Evolutionary conservation across 495 filamentous ascomycete genomes (phyloP), one percentile per base, ranked within the genome.

Genomic region (Aspergillus indologenus): DNA sequence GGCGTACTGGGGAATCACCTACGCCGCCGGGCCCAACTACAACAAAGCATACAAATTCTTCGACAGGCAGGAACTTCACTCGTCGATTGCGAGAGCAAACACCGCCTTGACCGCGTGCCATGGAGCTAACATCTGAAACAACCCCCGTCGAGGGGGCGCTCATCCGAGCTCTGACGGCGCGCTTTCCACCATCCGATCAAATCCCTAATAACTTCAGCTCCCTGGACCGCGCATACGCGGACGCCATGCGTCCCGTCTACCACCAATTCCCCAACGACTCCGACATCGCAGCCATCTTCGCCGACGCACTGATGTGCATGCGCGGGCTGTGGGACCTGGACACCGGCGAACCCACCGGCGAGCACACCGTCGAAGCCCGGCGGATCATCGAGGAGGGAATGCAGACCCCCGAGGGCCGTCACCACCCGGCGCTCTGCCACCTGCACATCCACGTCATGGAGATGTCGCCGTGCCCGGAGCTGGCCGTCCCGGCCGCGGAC

Each of bases 31-130:
- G 0, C 86, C 87, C 2, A 89, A 90, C 57, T 90, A 89, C 69
- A 89, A 90, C 63, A 89, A 89, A 64, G 84, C 86, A 0, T 90
- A 86, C 87, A 73, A 82, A 5, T 68, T 81, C 23, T 89, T 89
- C 58, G 87, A 88, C 56, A 69, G 75, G 8, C 60, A 72, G 17
- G 87, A 90, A 46, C 67, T 85, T 5, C 64, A 71, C 6, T 45
- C 48, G 0, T 82, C 72, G 1, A 71, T 85, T 20, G 68, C 64
- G 1, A 66, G 75, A 26, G 79, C 82, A 1, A 71, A 79, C 52
- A 24, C 53, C 0, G 81, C 83, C 0, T 69, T 76, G 1, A 44
- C 63, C 5, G n/a, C 62, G 75, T 40, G 86, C 85, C 0, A 62
- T 63, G 23, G 66, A 66, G 20, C 62, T 74, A 45, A 67, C 71